Base-by-base conservation (phyloP, 2,329 filamentous ascomycete species). In the Alternaria gaisen region DNA sequence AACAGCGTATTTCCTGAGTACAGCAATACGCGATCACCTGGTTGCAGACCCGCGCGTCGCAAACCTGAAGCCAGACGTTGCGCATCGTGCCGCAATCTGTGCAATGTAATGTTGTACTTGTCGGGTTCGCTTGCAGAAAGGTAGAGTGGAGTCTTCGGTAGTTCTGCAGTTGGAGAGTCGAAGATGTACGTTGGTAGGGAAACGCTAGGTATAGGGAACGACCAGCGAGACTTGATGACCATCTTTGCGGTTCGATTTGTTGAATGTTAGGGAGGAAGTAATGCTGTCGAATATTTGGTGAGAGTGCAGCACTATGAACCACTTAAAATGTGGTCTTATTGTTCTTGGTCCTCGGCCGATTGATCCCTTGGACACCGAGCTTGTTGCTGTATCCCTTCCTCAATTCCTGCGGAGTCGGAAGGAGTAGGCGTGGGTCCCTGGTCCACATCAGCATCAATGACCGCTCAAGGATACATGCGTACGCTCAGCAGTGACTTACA, bases 1-100 rank as follows among this genome's bases (percentile, higher is more conserved):
- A 90, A 92, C 14, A 94, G 77, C 66, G 86, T 89, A 77, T 94
- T 94, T 22, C 88, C 86, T 0, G 90, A 89, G 78, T 90, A 94
- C 20, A 94, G 80, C 47, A 94, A 80, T 5, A 94, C 87, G 2
- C 91, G 87, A 67, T 93, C 91, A 11, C 91, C 75, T 0, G 82
- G 80, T 63, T 87, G 80, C 18, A 94, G 79, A 1, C 91, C 92
- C 16, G 85, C 83, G 56, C 85, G 84, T 46, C 82, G 83, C 30
- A 93, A 80, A 1, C 92, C 92, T 1, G 87, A 82, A 1, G 91
- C 92, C 34, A 95, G 80, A 14, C 91, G 88, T 76, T 93, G 90
- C 34, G 88, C 85, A 82, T 91, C 90, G 65, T 90, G 82, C 22
- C 91, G 88, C 75, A 90, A 91, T 61, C 86, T 83, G 64, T 84